Conservation (phyloP, 768 basidiomycete species). For the Pulveroboletus sp. region DNA sequence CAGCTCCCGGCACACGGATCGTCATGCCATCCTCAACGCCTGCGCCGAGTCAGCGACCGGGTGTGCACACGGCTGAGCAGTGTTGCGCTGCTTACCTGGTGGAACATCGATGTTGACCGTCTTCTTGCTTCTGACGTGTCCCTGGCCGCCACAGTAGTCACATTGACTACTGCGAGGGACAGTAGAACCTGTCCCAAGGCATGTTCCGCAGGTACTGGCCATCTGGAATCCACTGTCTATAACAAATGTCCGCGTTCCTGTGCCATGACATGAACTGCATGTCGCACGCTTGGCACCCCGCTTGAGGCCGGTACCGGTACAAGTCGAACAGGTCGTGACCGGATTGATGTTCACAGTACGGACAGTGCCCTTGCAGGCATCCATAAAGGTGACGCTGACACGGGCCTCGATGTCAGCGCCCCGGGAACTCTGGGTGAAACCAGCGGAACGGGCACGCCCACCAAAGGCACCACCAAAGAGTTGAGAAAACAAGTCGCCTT, state of each 20-base stretch:
- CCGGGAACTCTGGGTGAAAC: constrained; percentile 41
- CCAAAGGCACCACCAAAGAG: constrained; percentile 71
- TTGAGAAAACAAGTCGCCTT: constrained; percentile 76
- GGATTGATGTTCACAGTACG: constrained; percentile 75
- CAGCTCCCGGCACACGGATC: constrained; percentile 71
- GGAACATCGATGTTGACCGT: constrained; percentile 79
- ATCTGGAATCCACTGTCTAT: constrained; percentile 95
- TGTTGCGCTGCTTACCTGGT: constrained; percentile 52
- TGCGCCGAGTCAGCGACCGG: constrained; percentile 28
- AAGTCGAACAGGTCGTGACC: constrained; percentile 77
- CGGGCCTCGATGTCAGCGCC: constrained; percentile 82
- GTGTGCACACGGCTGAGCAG: not conserved
- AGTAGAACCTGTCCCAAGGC: constrained; percentile 74
- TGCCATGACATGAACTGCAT: constrained; percentile 78
- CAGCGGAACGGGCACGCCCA: constrained; percentile 40
- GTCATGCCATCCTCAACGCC: constrained; percentile 96
- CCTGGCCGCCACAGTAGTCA: constrained; percentile 75
- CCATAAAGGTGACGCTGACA: constrained; percentile 79
- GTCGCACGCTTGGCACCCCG: constrained; percentile 75
- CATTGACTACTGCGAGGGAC: constrained; percentile 80
- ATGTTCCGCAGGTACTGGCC: constrained; percentile 83
- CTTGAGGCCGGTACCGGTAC: constrained; percentile 84
- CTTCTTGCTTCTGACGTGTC: constrained; percentile 79
- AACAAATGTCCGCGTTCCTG: constrained; percentile 84
- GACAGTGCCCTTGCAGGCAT: constrained; percentile 87